These are phyloP conservation scores for Mortierella sp. DNA, from an alignment of 371 early-diverging fungal genomes.

Conservation along the genomic window DNA sequence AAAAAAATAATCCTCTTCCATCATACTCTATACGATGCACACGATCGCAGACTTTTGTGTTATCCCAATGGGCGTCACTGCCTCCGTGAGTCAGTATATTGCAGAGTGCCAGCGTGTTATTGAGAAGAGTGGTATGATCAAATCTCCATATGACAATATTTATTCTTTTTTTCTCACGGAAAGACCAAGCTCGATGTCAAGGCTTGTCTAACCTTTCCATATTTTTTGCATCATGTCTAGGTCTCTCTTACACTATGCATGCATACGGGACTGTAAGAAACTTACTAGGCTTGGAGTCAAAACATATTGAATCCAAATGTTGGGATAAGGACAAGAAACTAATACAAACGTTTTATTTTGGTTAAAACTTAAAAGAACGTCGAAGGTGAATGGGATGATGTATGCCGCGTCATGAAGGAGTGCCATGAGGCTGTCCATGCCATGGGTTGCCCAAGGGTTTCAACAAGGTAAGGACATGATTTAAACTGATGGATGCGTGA, in stretches of 20 bases:
- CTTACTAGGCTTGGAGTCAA: no score
- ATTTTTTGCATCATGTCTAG: constrained; percentile 1
- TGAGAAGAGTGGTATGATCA: constrained; percentile 47
- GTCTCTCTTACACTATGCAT: constrained; percentile 39
- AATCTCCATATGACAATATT: background rate
- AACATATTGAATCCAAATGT: background rate
- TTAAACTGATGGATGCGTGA: background rate
- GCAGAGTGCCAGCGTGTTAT: constrained; percentile 56
- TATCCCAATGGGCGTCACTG: constrained; percentile 54
- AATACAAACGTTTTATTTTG: background rate
- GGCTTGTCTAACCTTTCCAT: background rate
- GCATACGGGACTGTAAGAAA: constrained; percentile 47
- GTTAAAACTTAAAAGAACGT: constrained; percentile 25
- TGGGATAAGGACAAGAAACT: background rate
- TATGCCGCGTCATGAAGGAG: constrained; percentile 54
- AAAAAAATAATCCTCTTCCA: background rate
- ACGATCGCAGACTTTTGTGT: constrained; percentile 56
- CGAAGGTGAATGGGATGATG: constrained; percentile 56
- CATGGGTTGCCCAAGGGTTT: constrained; percentile 56
- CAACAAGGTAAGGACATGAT: constrained; percentile 41
- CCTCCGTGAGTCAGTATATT: constrained; percentile 52
- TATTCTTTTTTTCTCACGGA: background rate
- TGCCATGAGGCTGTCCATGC: constrained; percentile 56
- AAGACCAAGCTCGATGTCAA: no score
- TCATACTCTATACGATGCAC: constrained; percentile 27